Conservation (phyloP, 805 yeast genomes). For the Kodamaea hsintzibuensis region DNA sequence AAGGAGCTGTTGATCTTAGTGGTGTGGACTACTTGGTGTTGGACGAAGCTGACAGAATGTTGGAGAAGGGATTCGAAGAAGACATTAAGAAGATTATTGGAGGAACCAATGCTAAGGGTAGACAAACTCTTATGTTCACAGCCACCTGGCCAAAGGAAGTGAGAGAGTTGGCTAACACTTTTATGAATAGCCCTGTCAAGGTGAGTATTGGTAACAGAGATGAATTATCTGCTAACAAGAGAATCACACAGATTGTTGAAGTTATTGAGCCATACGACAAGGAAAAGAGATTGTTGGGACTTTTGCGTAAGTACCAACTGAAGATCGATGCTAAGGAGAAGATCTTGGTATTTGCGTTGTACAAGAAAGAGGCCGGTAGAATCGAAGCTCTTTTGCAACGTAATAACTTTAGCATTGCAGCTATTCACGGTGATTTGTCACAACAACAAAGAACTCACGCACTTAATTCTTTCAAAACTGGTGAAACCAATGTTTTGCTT, state of each 20-base stretch:
- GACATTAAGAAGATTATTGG: slow-evolving; percentile 86
- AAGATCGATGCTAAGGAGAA: slow-evolving; percentile 70
- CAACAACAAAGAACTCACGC: slow-evolving; percentile 93
- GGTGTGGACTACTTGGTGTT: slow-evolving; percentile 76
- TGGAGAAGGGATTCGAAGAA: slow-evolving; percentile 97
- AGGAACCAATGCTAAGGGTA: slow-evolving; percentile 45
- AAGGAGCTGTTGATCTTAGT: slow-evolving; percentile 73
- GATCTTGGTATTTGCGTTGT: slow-evolving; percentile 87
- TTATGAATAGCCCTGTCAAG: slow-evolving; percentile 84
- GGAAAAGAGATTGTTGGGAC: slow-evolving; percentile 70
- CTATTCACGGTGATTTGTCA: slow-evolving; percentile 93
- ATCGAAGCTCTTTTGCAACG: slow-evolving; percentile 73
- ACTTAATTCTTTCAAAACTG: slow-evolving; percentile 78
- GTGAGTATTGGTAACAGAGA: slow-evolving; percentile 93
- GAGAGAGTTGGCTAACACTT: slow-evolving; percentile 82
- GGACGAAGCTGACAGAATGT: slow-evolving; percentile 99
- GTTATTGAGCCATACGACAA: slow-evolving; percentile 77
- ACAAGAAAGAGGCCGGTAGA: slow-evolving; percentile 94
- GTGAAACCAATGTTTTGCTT: slow-evolving; percentile 70
- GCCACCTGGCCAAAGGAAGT: slow-evolving; percentile 99
- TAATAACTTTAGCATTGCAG: slow-evolving; percentile 81
- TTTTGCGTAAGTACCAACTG: slow-evolving; percentile 73
- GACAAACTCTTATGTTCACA: slow-evolving; percentile 97
- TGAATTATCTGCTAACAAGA: slow-evolving; percentile 90
- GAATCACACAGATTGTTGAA: slow-evolving; percentile 92